These are phyloP conservation scores for Carallia pectinifolia DNA, from an alignment of 345 rosid genomes.

Conservation along the genomic window DNA sequence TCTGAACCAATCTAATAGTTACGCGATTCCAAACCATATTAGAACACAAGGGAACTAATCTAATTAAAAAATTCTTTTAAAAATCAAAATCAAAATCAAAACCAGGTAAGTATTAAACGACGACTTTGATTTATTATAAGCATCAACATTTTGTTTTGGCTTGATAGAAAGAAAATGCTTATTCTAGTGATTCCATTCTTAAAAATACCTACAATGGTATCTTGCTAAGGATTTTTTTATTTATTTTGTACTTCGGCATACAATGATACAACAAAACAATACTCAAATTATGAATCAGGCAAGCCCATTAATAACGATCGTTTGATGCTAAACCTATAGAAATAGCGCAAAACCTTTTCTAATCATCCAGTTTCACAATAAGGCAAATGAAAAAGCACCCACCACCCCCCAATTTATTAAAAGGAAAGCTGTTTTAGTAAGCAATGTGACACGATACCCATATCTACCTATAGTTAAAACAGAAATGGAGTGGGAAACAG, in stretches of 20 bases:
- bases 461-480: constrained; percentile 55
- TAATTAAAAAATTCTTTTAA: too few relatives aligned
- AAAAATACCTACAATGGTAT: too few relatives aligned
- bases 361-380: constrained; percentile 33
- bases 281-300: constrained; percentile 1
- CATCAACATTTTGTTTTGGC: too few relatives aligned
- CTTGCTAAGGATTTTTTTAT: neutral
- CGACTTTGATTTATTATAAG: too few relatives aligned
- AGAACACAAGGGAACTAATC: too few relatives aligned
- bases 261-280: constrained; percentile 21
- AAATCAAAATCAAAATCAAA: too few relatives aligned
- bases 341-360: constrained; percentile 56
- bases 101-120: too few relatives aligned
- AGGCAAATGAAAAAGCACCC: constrained; percentile 30
- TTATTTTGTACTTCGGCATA: constrained; percentile 2
- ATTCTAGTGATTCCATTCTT: too few relatives aligned
- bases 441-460: constrained; percentile 77
- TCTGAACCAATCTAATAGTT: too few relatives aligned
- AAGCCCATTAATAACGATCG: constrained; percentile 13
- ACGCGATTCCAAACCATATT: too few relatives aligned
- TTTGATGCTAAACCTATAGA: constrained; percentile 5
- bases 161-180: too few relatives aligned
- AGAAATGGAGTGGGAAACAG: constrained; percentile 77
- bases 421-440: constrained; percentile 40
- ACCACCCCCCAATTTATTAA: constrained; percentile 26